Evolutionary conservation across 306 rosid species (phyloP).

Genomic region (Begonia loranthoides): DNA sequence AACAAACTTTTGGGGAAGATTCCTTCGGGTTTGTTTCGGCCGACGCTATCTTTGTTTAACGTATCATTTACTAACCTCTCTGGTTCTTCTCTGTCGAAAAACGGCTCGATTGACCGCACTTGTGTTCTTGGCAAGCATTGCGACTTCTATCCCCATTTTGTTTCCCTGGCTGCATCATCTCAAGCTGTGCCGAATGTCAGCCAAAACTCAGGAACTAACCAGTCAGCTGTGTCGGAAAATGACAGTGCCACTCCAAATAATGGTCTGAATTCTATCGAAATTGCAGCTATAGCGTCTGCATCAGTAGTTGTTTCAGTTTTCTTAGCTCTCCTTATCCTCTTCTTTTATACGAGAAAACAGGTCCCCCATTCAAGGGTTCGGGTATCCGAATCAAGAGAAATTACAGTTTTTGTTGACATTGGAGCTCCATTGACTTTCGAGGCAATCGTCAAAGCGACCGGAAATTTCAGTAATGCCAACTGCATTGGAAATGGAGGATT

Average conservation of each 20-base stretch:
- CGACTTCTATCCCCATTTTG: constrained; percentile 13
- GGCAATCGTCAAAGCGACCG: constrained; percentile 32
- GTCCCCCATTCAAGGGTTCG: constrained; percentile 25
- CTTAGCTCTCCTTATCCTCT: constrained; percentile 19
- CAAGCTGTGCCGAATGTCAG: background rate
- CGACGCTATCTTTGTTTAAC: too few relatives aligned
- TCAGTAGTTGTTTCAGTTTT: constrained; percentile 20
- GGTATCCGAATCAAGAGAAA: constrained; percentile 21
- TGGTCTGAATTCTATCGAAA: constrained; percentile 17
- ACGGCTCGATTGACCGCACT: background rate
- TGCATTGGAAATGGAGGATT: constrained; percentile 60
- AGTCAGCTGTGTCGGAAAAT: background rate
- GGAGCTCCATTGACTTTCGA: constrained; percentile 43
- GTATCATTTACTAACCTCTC: constrained; percentile 8
- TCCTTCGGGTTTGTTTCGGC: background rate
- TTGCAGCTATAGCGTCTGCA: constrained; percentile 24
- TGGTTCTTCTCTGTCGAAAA: constrained; percentile 8
- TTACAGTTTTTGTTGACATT: constrained; percentile 27
- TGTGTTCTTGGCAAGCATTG: constrained; percentile 18
- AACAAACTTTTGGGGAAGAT: constrained; percentile 17
- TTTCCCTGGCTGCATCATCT: background rate
- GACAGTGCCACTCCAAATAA: background rate
- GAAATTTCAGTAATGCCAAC: constrained; percentile 49
- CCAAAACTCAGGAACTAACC: too few relatives aligned
- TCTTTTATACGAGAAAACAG: constrained; percentile 29